phyloP scores from a whole-genome alignment of 148 eudicot species.

The Silene conica region DNA sequence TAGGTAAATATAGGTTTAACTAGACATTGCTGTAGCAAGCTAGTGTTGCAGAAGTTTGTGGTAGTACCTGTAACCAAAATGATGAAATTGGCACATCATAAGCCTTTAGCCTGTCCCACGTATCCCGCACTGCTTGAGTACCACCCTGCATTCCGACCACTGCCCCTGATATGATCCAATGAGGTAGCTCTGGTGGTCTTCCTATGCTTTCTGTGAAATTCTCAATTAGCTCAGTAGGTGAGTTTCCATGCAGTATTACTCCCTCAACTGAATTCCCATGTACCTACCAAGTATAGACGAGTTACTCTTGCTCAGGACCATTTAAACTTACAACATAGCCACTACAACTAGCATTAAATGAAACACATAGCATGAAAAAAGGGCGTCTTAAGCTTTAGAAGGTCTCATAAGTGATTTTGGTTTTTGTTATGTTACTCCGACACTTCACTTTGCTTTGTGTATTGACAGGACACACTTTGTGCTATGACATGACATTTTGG shows the following conservation, averaged over 20 bases:
- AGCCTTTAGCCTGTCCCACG: conserved; percentile 50
- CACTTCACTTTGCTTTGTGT: background rate
- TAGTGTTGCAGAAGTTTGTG: background rate
- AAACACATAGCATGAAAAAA: too few relatives aligned
- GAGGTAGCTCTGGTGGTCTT: conserved; percentile 91
- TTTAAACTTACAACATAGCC: background rate
- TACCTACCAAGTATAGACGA: conserved; percentile 37
- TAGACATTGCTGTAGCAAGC: background rate
- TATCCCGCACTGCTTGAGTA: conserved; percentile 58
- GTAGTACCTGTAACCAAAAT: conserved; percentile 92
- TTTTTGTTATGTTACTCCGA: too few relatives aligned
- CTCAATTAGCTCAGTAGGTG: conserved; percentile 83
- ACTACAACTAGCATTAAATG: too few relatives aligned
- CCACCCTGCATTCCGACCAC: conserved; percentile 99
- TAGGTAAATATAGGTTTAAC: background rate
- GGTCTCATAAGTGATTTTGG: too few relatives aligned
- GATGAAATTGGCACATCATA: conserved; percentile 84
- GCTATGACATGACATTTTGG: background rate
- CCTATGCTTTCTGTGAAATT: conserved; percentile 79
- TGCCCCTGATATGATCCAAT: conserved; percentile 92
- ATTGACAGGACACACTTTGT: background rate
- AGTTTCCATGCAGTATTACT: conserved; percentile 67
- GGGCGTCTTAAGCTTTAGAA: too few relatives aligned
- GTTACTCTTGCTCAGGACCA: too few relatives aligned
- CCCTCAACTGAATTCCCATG: conserved; percentile 69